Conservation (phyloP, 768 basidiomycete species). For the Kwoniella europaea region DNA sequence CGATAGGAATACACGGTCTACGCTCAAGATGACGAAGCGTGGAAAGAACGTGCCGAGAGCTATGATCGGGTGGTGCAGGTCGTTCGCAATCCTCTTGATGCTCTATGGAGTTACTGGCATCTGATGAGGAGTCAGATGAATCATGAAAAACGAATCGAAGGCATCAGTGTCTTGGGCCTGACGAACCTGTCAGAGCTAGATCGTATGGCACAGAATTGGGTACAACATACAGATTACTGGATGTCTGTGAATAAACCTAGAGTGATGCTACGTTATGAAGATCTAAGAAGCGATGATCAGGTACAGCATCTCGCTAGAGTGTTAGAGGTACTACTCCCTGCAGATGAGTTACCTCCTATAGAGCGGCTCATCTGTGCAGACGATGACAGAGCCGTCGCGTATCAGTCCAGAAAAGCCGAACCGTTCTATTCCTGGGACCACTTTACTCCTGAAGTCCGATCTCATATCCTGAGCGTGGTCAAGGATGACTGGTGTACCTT, state of each 20-base stretch:
- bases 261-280: background rate
- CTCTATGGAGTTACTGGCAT: background rate
- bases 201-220: background rate
- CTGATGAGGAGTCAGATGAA: background rate
- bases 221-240: background rate
- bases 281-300: background rate
- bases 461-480: background rate
- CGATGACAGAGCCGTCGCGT: background rate
- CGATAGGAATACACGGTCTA: no score
- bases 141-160: background rate
- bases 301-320: background rate
- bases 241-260: background rate
- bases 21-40: no score
- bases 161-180: background rate
- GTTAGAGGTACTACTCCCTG: background rate
- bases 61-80: no score
- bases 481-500: background rate
- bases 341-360: background rate
- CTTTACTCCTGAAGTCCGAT: background rate
- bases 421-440: background rate
- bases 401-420: background rate
- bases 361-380: background rate
- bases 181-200: background rate
- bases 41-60: no score
- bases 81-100: background rate